Base-by-base conservation (phyloP, 768 basidiomycete species). In the Auriculariales sp. region DNA sequence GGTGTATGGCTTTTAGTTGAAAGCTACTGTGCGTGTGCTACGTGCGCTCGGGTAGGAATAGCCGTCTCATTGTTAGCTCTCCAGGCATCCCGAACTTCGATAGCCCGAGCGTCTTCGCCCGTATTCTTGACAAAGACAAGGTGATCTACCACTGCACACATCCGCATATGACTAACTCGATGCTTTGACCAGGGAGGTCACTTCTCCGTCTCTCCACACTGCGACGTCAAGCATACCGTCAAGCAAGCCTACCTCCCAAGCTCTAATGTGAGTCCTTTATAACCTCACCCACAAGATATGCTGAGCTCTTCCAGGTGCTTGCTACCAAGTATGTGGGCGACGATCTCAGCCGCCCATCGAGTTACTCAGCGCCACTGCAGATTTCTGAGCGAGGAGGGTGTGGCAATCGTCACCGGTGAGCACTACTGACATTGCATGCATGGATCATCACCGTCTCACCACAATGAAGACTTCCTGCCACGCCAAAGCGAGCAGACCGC, bases 61-160 rank as follows among this genome's bases (percentile, higher is more conserved):
- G n/a, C n/a, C n/a, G n/a, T n/a, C n/a, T n/a, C n/a, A n/a, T n/a
- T n/a, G n/a, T n/a, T n/a, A n/a, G n/a, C n/a, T n/a, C n/a, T n/a
- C n/a, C n/a, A n/a, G n/a, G n/a, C 58, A 75, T 93, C 25, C 91
- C 91, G 1, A 73, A 92, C 67, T 94, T 95, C 61, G 92, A 95
- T 64, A 92, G 89, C 1, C 92, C 92, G 3, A 90, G 86, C 15
- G 72, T 94, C 46, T 94, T 93, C 55, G 91, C 90, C 5, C 77
- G 91, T 6, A 87, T 90, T 56, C 72, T 91, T 4, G 87, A 91
- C 69, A 88, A 88, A 58, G 67, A 88, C 62, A 88, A 86, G 64
- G 74, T 69, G 30, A 3, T 25, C 2, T 44, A 48, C 39, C 34
- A 39, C 39, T 14, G 47, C 36, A 32, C 44, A 32, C 22, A 48